Conservation (phyloP, 208 protist genomes). For the Acanthamoeba rhysodes region DNA sequence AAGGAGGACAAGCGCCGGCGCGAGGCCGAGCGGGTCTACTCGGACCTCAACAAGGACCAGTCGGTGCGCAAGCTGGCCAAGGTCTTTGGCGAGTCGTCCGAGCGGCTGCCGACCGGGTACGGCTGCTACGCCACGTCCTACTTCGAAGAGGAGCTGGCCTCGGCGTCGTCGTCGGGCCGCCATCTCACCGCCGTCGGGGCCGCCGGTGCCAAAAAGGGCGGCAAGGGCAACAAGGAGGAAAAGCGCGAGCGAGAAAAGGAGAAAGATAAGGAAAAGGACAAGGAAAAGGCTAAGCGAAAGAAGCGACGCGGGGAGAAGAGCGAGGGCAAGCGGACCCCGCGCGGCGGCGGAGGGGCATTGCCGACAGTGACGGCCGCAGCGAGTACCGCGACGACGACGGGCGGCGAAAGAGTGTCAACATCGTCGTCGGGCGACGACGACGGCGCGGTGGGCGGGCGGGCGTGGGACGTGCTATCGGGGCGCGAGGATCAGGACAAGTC, state of each 20-base stretch:
- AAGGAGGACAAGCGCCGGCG: conserved; percentile 8
- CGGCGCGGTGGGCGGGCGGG: background rate
- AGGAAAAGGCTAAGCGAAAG: no score
- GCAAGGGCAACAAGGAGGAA: background rate
- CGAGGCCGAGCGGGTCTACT: conserved; percentile 1
- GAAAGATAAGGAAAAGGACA: no score
- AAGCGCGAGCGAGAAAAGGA: no score
- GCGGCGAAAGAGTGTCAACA: no score
- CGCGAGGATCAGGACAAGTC: background rate
- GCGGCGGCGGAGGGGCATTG: no score
- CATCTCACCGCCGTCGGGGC: no score
- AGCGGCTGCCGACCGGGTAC: background rate
- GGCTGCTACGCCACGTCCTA: no score
- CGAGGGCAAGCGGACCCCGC: background rate
- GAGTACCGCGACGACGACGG: no score
- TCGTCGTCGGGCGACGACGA: background rate
- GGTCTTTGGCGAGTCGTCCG: background rate
- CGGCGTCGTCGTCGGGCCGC: no score
- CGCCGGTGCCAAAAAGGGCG: background rate
- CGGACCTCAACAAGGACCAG: conserved; percentile 26
- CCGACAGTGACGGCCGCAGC: no score
- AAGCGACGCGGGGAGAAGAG: no score
- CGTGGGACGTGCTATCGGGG: background rate
- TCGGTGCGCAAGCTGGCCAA: conserved; percentile 14
- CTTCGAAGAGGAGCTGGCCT: no score